Evolutionary conservation across 495 filamentous ascomycete species (phyloP), one percentile per base, ranked within the genome.

Genomic region (Lepidopterella palustris): DNA sequence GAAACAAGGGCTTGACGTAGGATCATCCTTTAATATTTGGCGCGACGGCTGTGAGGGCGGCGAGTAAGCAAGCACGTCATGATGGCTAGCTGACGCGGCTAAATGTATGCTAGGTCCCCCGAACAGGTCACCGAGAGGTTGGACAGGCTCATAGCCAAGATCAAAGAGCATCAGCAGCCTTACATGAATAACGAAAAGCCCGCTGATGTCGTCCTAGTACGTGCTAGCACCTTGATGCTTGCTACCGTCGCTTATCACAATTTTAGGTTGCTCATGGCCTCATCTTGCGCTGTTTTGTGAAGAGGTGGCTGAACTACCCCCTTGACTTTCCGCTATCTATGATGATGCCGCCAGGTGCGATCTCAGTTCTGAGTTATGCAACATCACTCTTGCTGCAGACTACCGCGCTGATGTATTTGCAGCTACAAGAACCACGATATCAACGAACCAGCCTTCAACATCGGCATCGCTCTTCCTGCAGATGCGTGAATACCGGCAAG

Each of bases 1-100:
- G 49, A 39, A 67, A 13, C 45, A 47, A 20, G 70, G 70, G 1
- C 71, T 89, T 27, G 82, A 86, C 63, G 67, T 73, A 2, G 57
- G 68, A n/a, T n/a, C n/a, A n/a, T n/a, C n/a, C 28, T 95, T 88
- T 83, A 85, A 92, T 76, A 93, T 95, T 61, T 95, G 90, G 90
- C 77, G 75, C 4, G 88, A 93, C 67, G 89, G 89, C 2, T 93
- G 89, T 72, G 82, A 85, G 61, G 82, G 81, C 13, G 83, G 83
- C 71, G 83, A 86, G 82, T 83, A 75, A 47, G 80, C 74, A 31
- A 8, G 9, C 21, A 6, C 24, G 11, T 15, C 15, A 10, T n/a
- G n/a, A n/a, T n/a, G n/a, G n/a, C n/a, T n/a, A n/a, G n/a, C n/a
- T n/a, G n/a, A n/a, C n/a, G n/a, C n/a, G n/a, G n/a, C n/a, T n/a